Percentiles rank a stretch among this genome's conserved stretches.
Evolutionary conservation across 140 eudicot genomes (phyloP).

Genomic region (Anethum foeniculum): DNA sequence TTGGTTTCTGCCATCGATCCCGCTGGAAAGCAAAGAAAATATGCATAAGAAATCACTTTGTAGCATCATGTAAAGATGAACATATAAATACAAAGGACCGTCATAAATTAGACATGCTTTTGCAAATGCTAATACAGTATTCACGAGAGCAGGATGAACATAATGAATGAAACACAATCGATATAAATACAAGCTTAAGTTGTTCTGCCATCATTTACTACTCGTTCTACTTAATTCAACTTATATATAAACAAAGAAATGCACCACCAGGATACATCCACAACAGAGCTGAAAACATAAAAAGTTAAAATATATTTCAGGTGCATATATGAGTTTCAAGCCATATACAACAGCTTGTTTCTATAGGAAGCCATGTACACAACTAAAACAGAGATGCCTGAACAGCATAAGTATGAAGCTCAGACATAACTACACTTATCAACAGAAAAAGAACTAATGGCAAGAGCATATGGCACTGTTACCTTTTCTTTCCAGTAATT

Average conservation of each 20-base stretch:
- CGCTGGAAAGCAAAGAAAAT: constrained; percentile 42
- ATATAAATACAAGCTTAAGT: not conserved
- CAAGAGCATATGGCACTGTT: constrained; percentile 5
- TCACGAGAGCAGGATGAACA: not conserved
- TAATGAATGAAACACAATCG: not conserved
- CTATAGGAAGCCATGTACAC: not conserved
- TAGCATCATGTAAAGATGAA: not conserved
- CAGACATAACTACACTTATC: not conserved
- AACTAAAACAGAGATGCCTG: not conserved
- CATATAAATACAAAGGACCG: not conserved
- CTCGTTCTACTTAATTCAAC: not conserved
- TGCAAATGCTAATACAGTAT: not conserved
- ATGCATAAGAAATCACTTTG: constrained; percentile 15
- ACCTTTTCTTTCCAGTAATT: constrained; percentile 95
- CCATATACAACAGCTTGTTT: not conserved
- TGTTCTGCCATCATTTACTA: not conserved
- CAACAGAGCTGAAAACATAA: not conserved
- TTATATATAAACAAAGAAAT: not conserved
- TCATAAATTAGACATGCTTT: not conserved
- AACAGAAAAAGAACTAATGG: not conserved
- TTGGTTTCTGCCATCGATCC: constrained; percentile 72
- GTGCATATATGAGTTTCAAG: not conserved
- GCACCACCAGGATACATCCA: not conserved
- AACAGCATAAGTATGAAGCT: not conserved
- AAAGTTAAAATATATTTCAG: not conserved